Percentiles rank a stretch among this genome's conserved stretches.
Evolutionary conservation across 1,284 basidiomycete genomes (phyloP).

Genomic region (Pseudozyma pruni): DNA sequence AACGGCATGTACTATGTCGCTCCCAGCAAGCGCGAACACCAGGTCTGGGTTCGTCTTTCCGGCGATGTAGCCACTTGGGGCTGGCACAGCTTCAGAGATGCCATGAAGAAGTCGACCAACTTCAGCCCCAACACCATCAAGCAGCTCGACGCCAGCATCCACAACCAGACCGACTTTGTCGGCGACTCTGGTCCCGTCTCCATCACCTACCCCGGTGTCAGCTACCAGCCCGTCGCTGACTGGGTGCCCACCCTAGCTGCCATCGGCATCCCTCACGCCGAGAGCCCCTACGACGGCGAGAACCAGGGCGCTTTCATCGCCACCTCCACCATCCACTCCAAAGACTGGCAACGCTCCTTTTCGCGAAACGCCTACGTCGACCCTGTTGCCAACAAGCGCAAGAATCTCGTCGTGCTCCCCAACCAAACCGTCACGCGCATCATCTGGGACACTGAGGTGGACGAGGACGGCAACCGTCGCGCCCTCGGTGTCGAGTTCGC

Average conservation of each 20-base stretch:
- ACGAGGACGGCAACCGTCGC: conserved; percentile 27
- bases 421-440: conserved; percentile 55
- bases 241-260: conserved; percentile 47
- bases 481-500: conserved; percentile 57
- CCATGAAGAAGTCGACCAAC: conserved; percentile 55
- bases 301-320: conserved; percentile 57
- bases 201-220: conserved; percentile 51
- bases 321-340: conserved; percentile 50
- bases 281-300: conserved; percentile 51
- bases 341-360: conserved; percentile 52
- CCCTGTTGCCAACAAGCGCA: conserved; percentile 41
- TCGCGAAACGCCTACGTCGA: conserved; percentile 59
- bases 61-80: conserved; percentile 44
- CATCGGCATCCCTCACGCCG: conserved; percentile 20
- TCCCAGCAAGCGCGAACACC: conserved; percentile 60
- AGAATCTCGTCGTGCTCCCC: conserved; percentile 60
- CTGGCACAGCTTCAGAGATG: conserved; percentile 47
- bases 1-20: conserved; percentile 68
- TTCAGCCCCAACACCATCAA: conserved; percentile 32
- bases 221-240: conserved; percentile 48
- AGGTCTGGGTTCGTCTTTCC: conserved; percentile 50
- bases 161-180: conserved; percentile 36
- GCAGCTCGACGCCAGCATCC: conserved; percentile 32
- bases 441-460: conserved; percentile 33
- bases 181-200: conserved; percentile 51